Evolutionary conservation across 805 yeast species (phyloP).

Genomic region (Wickerhamomyces chaumierensis): DNA sequence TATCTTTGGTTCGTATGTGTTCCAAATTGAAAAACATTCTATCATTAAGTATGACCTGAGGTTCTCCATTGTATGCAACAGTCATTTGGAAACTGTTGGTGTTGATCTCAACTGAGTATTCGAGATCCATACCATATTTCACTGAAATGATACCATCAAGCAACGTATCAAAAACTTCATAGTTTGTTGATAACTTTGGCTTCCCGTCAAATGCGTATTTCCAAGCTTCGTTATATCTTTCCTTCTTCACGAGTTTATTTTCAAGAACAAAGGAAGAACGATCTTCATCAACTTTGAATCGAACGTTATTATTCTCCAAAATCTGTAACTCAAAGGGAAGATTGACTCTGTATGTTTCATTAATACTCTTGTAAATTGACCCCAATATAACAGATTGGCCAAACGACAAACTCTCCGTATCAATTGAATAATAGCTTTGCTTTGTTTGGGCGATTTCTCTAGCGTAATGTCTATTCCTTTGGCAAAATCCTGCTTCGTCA

Average conservation of each 20-base stretch:
- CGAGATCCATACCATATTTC: constrained; percentile 27
- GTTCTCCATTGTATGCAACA: constrained; percentile 32
- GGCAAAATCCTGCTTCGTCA: constrained; percentile 73
- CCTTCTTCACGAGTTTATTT: constrained; percentile 22
- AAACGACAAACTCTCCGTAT: constrained; percentile 22
- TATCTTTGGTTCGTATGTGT: constrained; percentile 48
- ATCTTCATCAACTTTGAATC: constrained; percentile 60
- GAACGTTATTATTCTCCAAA: constrained; percentile 43
- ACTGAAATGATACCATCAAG: constrained; percentile 11
- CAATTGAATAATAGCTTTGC: constrained; percentile 30
- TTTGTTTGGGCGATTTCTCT: constrained; percentile 13
- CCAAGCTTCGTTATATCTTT: constrained; percentile 50
- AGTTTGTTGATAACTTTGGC: constrained; percentile 10
- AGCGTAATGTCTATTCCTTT: constrained; percentile 65
- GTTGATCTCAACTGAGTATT: constrained; percentile 32
- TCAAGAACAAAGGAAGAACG: constrained; percentile 18
- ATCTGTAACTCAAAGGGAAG: constrained; percentile 51
- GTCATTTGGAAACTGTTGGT: constrained; percentile 39
- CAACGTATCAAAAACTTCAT: constrained; percentile 14
- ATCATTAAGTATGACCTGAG: constrained; percentile 54
- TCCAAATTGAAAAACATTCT: constrained; percentile 69
- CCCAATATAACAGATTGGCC: constrained; percentile 31
- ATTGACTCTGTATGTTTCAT: constrained; percentile 25
- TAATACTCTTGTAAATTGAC: constrained; percentile 32
- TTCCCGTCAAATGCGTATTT: constrained; percentile 40